Evolutionary conservation across 73 alveolate genomes (phyloP), one percentile per base, ranked within the genome.

Genomic region (Symbiodinium pilosum): DNA sequence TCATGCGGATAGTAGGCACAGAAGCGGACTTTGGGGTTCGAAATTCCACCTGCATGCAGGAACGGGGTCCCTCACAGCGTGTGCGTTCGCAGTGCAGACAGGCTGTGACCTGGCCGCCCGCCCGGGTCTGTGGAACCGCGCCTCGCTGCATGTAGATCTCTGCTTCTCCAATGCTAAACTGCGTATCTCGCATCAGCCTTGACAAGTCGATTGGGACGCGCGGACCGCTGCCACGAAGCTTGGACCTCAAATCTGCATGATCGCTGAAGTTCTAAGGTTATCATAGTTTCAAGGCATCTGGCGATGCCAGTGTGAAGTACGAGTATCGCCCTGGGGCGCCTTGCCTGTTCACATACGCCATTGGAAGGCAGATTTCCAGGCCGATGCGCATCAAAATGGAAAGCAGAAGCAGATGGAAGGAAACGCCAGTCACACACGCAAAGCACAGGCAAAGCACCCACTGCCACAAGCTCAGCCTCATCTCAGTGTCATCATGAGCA

Each of bases 1-100:
- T 7, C 56, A 30, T 9, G 43, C 97, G 99, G 99, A 54, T 93
- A 93, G 93, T 44, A 81, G 71, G 99, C 99, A 68, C 99, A 93
- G 54, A 93, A 93, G 54, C 99, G 93, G 28, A 52, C 69, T 84
- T 83, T 92, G 38, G 36, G 71, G 20, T 83, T 28, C 81, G 20
- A n/a, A 71, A 40, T 83, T 32, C 81, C 89, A 43, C 97, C 97
- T 91, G n/a, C 81, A 28, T 26, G 81, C 81, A 64, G 11, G 30
- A 12, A 8, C 4, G 34, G 26, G 20, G 73, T 26, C 73, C 34
- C 26, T 24, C 73, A 26, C 73, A n/a, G 26, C 20, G 73, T 16
- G 26, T 30, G 26, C 20, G 73, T 24, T 54, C 73, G 73, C 30
- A n/a, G n/a, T n/a, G n/a, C n/a, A n/a, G n/a, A n/a, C n/a, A n/a